Percentiles rank a stretch among this genome's conserved stretches.
phyloP scores from a whole-genome alignment of 805 yeast genomes.

The Starmerella apicola region DNA sequence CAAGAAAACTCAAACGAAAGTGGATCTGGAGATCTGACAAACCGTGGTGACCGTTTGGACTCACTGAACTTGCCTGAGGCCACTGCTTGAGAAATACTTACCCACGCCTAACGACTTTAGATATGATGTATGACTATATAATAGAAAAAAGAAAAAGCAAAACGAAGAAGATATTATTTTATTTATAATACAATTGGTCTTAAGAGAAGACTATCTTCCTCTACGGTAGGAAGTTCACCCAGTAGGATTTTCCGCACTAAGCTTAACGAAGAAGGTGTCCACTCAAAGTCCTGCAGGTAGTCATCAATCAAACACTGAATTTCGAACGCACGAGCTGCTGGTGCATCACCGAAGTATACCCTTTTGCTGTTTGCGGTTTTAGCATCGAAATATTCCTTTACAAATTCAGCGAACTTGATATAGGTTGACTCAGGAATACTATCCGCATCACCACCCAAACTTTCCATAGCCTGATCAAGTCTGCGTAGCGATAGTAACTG shows the following conservation, averaged over 20 bases:
- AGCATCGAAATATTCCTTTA: slow-evolving; percentile 3
- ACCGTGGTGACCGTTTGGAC: too few species aligned
- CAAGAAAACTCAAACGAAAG: too few species aligned
- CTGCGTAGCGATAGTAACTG: not conserved
- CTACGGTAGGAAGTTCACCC: not conserved
- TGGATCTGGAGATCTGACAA: too few species aligned
- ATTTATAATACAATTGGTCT: not conserved
- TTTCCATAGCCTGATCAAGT: not conserved
- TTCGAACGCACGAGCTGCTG: slow-evolving; percentile 1
- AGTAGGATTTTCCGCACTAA: slow-evolving; percentile 3
- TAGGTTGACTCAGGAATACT: slow-evolving; percentile 1
- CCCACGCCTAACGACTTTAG: too few species aligned
- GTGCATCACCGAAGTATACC: not conserved
- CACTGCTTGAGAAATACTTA: too few species aligned
- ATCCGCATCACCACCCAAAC: slow-evolving; percentile 6
- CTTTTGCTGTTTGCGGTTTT: not conserved
- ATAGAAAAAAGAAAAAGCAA: too few species aligned
- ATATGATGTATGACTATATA: not conserved
- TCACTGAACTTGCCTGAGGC: too few species aligned
- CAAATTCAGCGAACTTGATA: slow-evolving; percentile 2
- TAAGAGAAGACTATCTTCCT: not conserved
- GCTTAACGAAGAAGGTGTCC: slow-evolving; percentile 7
- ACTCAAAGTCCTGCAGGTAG: slow-evolving; percentile 1
- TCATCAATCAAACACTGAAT: slow-evolving; percentile 9
- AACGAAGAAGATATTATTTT: too few species aligned